Conservation (phyloP, 208 protist genomes). For the Herpetomonas tarakana region DNA sequence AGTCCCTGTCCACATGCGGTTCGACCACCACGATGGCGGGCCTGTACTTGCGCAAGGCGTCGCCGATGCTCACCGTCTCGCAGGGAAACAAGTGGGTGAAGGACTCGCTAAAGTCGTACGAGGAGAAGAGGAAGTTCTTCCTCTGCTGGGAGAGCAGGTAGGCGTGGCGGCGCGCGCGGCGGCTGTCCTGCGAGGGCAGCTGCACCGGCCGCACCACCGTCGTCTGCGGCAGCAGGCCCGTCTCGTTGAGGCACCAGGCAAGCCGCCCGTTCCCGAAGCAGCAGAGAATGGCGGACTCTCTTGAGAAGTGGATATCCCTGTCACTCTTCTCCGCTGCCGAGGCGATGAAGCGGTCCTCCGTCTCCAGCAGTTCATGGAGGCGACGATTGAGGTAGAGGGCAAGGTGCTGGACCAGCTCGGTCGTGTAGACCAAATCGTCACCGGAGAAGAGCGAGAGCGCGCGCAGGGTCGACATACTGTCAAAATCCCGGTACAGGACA, state of each 20-base stretch:
- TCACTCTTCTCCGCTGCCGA: neutral
- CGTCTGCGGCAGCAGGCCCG: slow-evolving; percentile 24
- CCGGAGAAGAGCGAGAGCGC: slow-evolving; percentile 41
- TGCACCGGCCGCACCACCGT: slow-evolving; percentile 36
- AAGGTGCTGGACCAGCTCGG: slow-evolving; percentile 47
- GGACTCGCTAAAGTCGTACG: slow-evolving; percentile 16
- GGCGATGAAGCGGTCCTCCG: slow-evolving; percentile 28
- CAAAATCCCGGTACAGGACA: slow-evolving; percentile 57
- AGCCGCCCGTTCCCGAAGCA: slow-evolving; percentile 76
- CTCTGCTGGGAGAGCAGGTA: slow-evolving; percentile 23
- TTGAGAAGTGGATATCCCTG: slow-evolving; percentile 17
- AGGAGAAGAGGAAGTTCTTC: slow-evolving; percentile 11
- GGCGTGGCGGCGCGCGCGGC: slow-evolving; percentile 19
- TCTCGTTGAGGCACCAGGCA: slow-evolving; percentile 52
- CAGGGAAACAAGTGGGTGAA: slow-evolving; percentile 45
- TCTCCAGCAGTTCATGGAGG: slow-evolving; percentile 24
- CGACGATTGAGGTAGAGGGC: slow-evolving; percentile 54
- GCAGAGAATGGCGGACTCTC: slow-evolving; percentile 46
- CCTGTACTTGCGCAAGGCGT: slow-evolving; percentile 57
- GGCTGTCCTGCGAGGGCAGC: slow-evolving; percentile 30
- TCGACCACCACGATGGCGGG: slow-evolving; percentile 64
- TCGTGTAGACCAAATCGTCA: slow-evolving; percentile 46
- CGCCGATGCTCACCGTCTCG: slow-evolving; percentile 44
- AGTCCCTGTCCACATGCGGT: slow-evolving; percentile 75
- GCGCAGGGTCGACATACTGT: slow-evolving; percentile 53